These are phyloP conservation scores for Dendrobium chrysotoxum DNA, from an alignment of 106 monocot genomes.

Conservation along the genomic window DNA sequence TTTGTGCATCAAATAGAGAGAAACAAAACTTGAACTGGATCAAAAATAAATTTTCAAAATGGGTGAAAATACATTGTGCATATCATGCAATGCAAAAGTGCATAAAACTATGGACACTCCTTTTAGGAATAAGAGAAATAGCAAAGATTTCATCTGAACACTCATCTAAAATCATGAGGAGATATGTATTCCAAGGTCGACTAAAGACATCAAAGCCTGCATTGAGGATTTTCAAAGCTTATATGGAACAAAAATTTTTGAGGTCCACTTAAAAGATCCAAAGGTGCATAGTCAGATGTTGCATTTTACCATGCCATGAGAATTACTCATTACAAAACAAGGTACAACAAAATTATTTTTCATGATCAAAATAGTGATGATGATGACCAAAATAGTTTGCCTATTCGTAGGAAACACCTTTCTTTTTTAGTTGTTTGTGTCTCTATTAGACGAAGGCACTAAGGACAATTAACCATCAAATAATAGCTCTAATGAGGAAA, in stretches of 20 bases:
- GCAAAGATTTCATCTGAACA: background rate
- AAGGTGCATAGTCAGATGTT: too few relatives aligned
- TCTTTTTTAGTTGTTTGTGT: too few relatives aligned
- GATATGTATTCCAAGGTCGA: background rate
- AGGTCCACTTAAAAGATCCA: background rate
- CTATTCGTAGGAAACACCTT: too few relatives aligned
- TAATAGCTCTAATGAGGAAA: too few relatives aligned
- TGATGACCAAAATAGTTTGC: too few relatives aligned
- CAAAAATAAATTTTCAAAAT: background rate
- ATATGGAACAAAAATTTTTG: too few relatives aligned
- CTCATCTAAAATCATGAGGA: background rate
- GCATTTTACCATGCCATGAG: background rate
- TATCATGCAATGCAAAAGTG: background rate
- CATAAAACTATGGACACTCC: background rate
- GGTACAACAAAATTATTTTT: background rate
- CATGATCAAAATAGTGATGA: background rate
- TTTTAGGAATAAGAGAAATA: constrained; percentile 2
- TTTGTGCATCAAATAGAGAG: background rate
- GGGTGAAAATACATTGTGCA: background rate
- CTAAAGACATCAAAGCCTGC: background rate
- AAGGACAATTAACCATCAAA: too few relatives aligned
- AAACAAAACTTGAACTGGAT: background rate
- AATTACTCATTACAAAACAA: background rate
- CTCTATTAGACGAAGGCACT: too few relatives aligned
- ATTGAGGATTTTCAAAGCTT: background rate